phyloP scores from a whole-genome alignment of 345 rosid genomes.

The Arabidopsis arenosa region DNA sequence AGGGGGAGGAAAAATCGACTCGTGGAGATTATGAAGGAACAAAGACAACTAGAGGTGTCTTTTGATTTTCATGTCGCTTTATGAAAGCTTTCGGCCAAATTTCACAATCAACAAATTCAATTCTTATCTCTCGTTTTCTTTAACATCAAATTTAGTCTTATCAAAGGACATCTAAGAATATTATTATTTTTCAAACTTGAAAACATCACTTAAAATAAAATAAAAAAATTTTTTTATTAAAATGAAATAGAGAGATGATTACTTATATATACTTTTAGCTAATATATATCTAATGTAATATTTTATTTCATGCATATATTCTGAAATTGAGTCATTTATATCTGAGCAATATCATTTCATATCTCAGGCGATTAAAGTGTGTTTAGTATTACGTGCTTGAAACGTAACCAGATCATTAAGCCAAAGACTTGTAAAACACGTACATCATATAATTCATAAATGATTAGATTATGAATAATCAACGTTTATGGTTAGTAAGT shows the following conservation, averaged over 20 bases:
- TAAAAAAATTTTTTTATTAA: too few relatives aligned
- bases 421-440: conserved; percentile 35
- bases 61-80: conserved; percentile 32
- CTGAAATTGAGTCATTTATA: not conserved
- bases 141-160: not conserved
- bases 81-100: conserved; percentile 37
- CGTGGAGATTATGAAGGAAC: conserved; percentile 33
- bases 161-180: not conserved
- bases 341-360: not conserved
- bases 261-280: not conserved
- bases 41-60: conserved; percentile 30
- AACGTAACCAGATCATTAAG: conserved; percentile 19
- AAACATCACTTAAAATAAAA: too few relatives aligned
- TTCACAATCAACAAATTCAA: conserved; percentile 12
- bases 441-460: conserved; percentile 5
- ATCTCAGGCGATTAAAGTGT: conserved; percentile 7
- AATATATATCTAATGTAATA: not conserved
- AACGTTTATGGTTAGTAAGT: not conserved
- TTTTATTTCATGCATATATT: conserved; percentile 1
- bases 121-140: not conserved
- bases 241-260: too few relatives aligned
- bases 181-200: too few relatives aligned
- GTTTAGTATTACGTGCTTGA: conserved; percentile 12
- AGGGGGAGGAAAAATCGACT: conserved; percentile 20
- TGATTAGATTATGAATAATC: conserved; percentile 3